A percentile compares a stretch with the other conserved stretches of the same genome.
phyloP scores from a whole-genome alignment of 1,284 basidiomycete species.

The Hortiboletus rubellus region DNA sequence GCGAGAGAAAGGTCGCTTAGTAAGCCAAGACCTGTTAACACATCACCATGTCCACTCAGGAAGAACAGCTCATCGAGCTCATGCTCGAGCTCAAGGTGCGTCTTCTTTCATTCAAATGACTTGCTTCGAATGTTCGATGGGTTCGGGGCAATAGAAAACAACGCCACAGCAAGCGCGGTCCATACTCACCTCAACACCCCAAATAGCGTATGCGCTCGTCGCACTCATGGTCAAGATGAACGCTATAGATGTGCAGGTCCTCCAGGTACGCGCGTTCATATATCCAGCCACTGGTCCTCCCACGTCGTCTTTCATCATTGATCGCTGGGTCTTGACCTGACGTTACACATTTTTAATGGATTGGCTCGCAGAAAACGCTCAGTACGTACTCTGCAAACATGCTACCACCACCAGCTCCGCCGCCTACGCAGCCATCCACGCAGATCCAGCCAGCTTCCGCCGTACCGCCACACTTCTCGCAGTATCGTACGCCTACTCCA shows the following conservation, averaged over 20 bases:
- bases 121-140: conserved; percentile 3
- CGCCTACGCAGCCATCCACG: conserved; percentile 29
- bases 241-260: conserved; percentile 68
- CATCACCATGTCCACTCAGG: conserved; percentile 34
- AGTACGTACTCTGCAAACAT: conserved; percentile 35
- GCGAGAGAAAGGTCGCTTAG: conserved; percentile 11
- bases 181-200: conserved; percentile 69
- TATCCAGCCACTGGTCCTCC: background rate
- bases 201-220: conserved; percentile 73
- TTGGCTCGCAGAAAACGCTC: conserved; percentile 36
- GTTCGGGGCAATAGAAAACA: conserved; percentile 54
- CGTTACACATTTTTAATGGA: conserved; percentile 1
- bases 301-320: background rate
- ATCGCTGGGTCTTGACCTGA: background rate
- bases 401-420: conserved; percentile 28
- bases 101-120: background rate
- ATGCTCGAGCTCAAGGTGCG: conserved; percentile 63
- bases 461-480: conserved; percentile 48
- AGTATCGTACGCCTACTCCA: conserved; percentile 48
- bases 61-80: conserved; percentile 67
- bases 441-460: conserved; percentile 35
- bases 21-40: conserved; percentile 5
- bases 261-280: conserved; percentile 50
- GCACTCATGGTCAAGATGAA: conserved; percentile 74
- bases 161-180: conserved; percentile 65